A percentile compares a stretch with the other conserved stretches of the same genome.
phyloP scores from a whole-genome alignment of 2,329 filamentous ascomycete species.

The Pseudocercospora eumusae region DNA sequence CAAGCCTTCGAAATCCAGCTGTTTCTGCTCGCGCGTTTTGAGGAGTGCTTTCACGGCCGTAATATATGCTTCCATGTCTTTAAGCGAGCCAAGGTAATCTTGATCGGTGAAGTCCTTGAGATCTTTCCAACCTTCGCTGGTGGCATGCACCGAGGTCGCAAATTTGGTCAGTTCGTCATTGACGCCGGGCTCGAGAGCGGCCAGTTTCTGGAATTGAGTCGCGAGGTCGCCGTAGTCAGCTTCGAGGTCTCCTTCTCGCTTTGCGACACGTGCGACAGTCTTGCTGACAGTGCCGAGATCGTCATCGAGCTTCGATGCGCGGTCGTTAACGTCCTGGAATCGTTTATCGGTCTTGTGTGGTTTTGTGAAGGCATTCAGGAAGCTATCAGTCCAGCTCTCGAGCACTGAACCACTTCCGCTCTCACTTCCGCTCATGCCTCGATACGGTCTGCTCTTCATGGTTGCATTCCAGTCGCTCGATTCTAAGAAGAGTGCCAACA shows the following conservation, averaged over 20 bases:
- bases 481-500: slow-evolving; percentile 89
- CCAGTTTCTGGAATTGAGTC: slow-evolving; percentile 91
- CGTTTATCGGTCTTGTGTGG: slow-evolving; percentile 92
- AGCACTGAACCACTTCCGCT: slow-evolving; percentile 70
- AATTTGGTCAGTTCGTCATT: slow-evolving; percentile 82
- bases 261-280: slow-evolving; percentile 85
- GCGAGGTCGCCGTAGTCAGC: slow-evolving; percentile 85
- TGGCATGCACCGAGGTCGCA: slow-evolving; percentile 81
- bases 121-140: slow-evolving; percentile 72
- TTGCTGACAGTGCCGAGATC: slow-evolving; percentile 93
- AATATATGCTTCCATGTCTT: slow-evolving; percentile 95
- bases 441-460: slow-evolving; percentile 75
- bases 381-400: slow-evolving; percentile 91
- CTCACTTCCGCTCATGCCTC: slow-evolving; percentile 53
- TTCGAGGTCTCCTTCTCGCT: slow-evolving; percentile 84
- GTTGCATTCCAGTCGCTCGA: slow-evolving; percentile 94
- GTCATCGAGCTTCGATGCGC: slow-evolving; percentile 90
- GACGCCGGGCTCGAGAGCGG: slow-evolving; percentile 83
- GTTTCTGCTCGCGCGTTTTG: slow-evolving; percentile 93
- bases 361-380: slow-evolving; percentile 96
- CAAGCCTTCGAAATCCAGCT: slow-evolving; percentile 93
- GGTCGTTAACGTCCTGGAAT: slow-evolving; percentile 91
- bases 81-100: slow-evolving; percentile 87
- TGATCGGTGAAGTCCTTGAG: slow-evolving; percentile 92
- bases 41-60: slow-evolving; percentile 82